Evolutionary conservation across 179 eudicot genomes (phyloP), one percentile per base, ranked within the genome.

Genomic region (Gypsophila paniculata): DNA sequence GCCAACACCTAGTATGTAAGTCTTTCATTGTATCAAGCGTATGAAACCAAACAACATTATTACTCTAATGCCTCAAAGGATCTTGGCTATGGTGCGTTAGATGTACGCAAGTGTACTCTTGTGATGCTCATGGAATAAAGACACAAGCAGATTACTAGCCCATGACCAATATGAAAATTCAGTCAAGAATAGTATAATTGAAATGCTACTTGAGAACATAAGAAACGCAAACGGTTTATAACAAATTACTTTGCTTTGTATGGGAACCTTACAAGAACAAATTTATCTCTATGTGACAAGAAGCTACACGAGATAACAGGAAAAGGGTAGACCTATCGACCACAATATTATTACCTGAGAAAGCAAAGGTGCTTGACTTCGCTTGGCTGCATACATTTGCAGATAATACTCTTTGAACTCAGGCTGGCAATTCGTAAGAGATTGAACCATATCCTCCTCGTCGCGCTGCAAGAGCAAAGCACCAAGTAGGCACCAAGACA

Each of bases 361-460:
- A 70, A 78, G 96, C 65, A 83, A 82, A 78, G 98, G 98, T 48
- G 96, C 90, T 81, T 91, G 96, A 80, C 94, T 91, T 82, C 98
- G 84, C 78, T 91, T 93, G 52, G 98, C 93, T 34, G 85, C 88
- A 71, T 91, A 93, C 98, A 91, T 93, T 80, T 93, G 98, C 72
- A 91, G 86, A 83, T 89, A 93, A 72, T 88, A 93, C 77, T 93
- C 96, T 82, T 88, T 91, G 75, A 91, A 91, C 83, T 93, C 98
- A 38, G 88, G 79, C 11, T 84, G 90, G 74, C 96, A 89, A 74
- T 85, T 82, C 77, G 82, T 80, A 71, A 90, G 86, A 73, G 86
- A 91, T 68, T 82, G 89, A 82, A 80, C 82, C 91, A 93, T 87
- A 84, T 93, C 98, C 71, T 93, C 90, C 82, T 88, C 92, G 77